These are phyloP conservation scores for Leccinum glutinopallens DNA, from an alignment of 1,284 basidiomycete species.

Conservation along the genomic window DNA sequence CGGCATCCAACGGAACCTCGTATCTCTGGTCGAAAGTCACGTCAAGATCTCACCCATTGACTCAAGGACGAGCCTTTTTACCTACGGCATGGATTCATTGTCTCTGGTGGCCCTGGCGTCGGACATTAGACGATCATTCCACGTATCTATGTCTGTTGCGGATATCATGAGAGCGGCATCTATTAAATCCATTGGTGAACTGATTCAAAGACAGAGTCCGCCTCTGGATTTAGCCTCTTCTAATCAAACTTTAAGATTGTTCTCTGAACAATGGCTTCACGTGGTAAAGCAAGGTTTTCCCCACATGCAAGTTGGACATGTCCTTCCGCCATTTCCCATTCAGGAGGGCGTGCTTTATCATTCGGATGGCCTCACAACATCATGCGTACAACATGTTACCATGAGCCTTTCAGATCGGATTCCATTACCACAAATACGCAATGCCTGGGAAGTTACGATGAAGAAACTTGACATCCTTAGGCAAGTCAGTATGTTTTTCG, in stretches of 20 bases:
- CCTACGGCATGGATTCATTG: conserved; percentile 50
- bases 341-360: conserved; percentile 53
- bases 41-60: conserved; percentile 19
- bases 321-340: conserved; percentile 50
- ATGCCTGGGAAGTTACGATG: conserved; percentile 41
- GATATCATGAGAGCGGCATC: conserved; percentile 45
- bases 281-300: conserved; percentile 27
- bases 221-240: background rate
- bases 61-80: conserved; percentile 41
- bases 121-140: conserved; percentile 39
- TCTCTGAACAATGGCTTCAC: conserved; percentile 34
- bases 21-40: conserved; percentile 17
- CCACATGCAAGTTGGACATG: conserved; percentile 31
- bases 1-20: conserved; percentile 14
- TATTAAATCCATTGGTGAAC: conserved; percentile 37
- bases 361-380: conserved; percentile 40
- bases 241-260: conserved; percentile 23
- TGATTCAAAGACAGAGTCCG: conserved; percentile 21
- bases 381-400: conserved; percentile 52
- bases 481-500: conserved; percentile 30
- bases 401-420: conserved; percentile 32
- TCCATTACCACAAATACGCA: conserved; percentile 31
- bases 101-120: conserved; percentile 41
- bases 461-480: conserved; percentile 43
- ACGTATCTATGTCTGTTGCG: conserved; percentile 37